phyloP scores from a whole-genome alignment of 495 filamentous ascomycete species.

The Aspergillus olivimuriae region DNA sequence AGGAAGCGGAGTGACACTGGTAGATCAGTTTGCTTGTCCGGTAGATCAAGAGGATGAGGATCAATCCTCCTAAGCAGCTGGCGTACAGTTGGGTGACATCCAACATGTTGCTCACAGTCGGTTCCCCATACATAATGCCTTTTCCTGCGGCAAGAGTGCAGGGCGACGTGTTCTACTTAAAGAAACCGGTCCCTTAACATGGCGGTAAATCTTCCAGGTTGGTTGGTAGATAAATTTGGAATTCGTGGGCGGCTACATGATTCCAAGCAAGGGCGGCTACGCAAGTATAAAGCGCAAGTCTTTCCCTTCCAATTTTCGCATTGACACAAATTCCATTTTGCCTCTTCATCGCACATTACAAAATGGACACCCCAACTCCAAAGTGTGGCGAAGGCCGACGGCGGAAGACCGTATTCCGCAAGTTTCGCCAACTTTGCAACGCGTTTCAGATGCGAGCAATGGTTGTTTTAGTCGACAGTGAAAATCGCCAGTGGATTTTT shows the following conservation, averaged over 20 bases:
- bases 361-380: not conserved
- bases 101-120: not conserved
- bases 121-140: not conserved
- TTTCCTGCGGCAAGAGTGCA: too few species aligned
- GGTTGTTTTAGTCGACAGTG: conserved; percentile 4
- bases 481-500: conserved; percentile 8
- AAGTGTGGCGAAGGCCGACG: conserved; percentile 6
- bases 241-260: conserved; percentile 1
- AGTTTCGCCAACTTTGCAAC: conserved; percentile 9
- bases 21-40: not conserved
- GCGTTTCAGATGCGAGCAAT: conserved; percentile 4
- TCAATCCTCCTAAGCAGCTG: not conserved
- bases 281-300: not conserved
- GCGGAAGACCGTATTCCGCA: conserved; percentile 11
- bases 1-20: too few species aligned
- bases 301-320: not conserved
- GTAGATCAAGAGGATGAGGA: not conserved
- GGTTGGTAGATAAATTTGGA: not conserved
- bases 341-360: not conserved
- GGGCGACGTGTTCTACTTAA: not conserved
- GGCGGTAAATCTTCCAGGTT: not conserved
- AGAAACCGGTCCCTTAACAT: not conserved
- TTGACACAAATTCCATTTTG: not conserved
- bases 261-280: not conserved
- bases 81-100: not conserved